phyloP scores from a whole-genome alignment of 2,329 filamentous ascomycete genomes.

The Didymella sp. region DNA sequence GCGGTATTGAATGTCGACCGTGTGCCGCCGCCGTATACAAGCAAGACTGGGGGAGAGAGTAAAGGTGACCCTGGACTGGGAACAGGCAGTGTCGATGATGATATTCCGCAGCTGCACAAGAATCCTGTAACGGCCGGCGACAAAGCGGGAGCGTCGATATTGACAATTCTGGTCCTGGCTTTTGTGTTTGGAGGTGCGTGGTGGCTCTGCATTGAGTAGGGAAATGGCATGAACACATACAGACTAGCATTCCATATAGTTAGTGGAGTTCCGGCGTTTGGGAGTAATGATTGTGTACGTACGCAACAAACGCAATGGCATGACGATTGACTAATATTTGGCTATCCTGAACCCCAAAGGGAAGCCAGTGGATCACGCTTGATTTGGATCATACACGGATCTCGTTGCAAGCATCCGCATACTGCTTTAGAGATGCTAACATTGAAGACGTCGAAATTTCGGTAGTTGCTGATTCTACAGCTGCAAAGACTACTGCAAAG shows the following conservation, averaged over 20 bases:
- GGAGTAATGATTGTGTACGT: too few relatives aligned
- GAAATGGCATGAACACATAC: neutral
- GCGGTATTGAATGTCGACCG: conserved; percentile 52
- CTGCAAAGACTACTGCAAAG: too few relatives aligned
- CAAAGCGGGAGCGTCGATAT: conserved; percentile 52
- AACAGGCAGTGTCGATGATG: conserved; percentile 40
- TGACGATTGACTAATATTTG: too few relatives aligned
- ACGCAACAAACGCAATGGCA: too few relatives aligned
- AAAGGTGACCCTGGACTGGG: conserved; percentile 54
- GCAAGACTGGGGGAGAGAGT: conserved; percentile 59
- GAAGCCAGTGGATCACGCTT: too few relatives aligned
- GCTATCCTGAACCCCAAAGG: too few relatives aligned
- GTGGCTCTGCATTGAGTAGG: conserved; percentile 31
- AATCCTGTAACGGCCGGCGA: conserved; percentile 47
- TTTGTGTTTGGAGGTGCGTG: conserved; percentile 26
- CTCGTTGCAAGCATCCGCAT: too few relatives aligned
- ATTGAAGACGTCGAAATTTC: too few relatives aligned
- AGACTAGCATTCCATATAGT: neutral
- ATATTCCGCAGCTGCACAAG: conserved; percentile 28
- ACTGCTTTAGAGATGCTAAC: too few relatives aligned
- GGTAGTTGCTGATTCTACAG: too few relatives aligned
- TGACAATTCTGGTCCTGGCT: conserved; percentile 47
- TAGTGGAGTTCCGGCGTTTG: neutral
- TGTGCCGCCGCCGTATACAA: conserved; percentile 54
- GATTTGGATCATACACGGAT: too few relatives aligned